Evolutionary conservation across 2,329 filamentous ascomycete genomes (phyloP).

Genomic region (Herpotrichia juniperi): DNA sequence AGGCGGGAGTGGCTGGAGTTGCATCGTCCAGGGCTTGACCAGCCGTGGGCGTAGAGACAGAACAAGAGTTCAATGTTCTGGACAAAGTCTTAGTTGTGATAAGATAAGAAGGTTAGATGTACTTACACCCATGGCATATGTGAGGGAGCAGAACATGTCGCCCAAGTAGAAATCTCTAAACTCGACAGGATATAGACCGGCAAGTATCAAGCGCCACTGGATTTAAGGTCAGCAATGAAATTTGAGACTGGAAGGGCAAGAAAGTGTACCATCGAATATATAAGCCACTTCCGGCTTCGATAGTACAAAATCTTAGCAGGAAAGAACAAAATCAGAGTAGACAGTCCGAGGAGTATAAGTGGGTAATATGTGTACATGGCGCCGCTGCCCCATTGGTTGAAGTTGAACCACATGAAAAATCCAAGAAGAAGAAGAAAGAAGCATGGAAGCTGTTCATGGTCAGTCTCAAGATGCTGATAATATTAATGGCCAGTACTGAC

Average conservation of each 20-base stretch:
- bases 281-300: conserved; percentile 81
- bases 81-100: not conserved
- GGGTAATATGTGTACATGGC: conserved; percentile 85
- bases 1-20: conserved; percentile 85
- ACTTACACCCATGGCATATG: conserved; percentile 85
- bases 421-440: conserved; percentile 80
- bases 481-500: conserved; percentile 52
- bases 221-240: conserved; percentile 34
- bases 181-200: conserved; percentile 90
- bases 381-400: conserved; percentile 69
- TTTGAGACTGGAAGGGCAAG: not conserved
- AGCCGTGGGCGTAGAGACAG: conserved; percentile 83
- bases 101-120: not conserved
- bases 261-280: conserved; percentile 79
- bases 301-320: conserved; percentile 78
- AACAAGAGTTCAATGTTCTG: conserved; percentile 91
- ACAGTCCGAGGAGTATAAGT: conserved; percentile 75
- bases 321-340: conserved; percentile 72
- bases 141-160: conserved; percentile 96
- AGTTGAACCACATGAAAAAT: conserved; percentile 88
- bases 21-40: conserved; percentile 76
- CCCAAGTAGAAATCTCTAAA: conserved; percentile 97
- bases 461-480: conserved; percentile 43
- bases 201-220: conserved; percentile 82
- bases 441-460: conserved; percentile 69